phyloP scores from a whole-genome alignment of 2,329 filamentous ascomycete species.

The Pestalotiopsis fici region DNA sequence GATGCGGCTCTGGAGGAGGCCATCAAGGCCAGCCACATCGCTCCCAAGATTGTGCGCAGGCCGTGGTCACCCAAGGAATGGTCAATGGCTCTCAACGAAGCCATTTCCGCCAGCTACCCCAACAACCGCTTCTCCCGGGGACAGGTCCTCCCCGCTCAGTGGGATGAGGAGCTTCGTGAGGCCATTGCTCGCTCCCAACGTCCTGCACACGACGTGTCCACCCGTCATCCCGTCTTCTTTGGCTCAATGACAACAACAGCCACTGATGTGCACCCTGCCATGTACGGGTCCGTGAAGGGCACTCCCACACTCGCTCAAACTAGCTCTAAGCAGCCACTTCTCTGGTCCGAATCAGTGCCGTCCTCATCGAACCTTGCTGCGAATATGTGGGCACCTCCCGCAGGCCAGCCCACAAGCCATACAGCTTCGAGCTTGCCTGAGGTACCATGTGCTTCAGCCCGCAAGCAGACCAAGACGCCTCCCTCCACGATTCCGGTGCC shows the following conservation, averaged over 20 bases:
- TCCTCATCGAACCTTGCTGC: background rate
- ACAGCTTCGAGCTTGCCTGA: background rate
- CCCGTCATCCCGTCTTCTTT: slow-evolving; percentile 32
- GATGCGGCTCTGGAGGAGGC: slow-evolving; percentile 24
- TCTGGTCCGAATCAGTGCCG: slow-evolving; percentile 16
- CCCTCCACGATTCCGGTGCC: slow-evolving; percentile 10
- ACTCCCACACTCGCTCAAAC: background rate
- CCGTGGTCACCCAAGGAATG: slow-evolving; percentile 29
- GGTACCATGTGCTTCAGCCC: background rate
- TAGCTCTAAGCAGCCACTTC: slow-evolving; percentile 6
- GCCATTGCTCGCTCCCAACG: slow-evolving; percentile 19
- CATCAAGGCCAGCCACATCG: slow-evolving; percentile 19
- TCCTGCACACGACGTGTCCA: slow-evolving; percentile 25
- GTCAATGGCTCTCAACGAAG: slow-evolving; percentile 37
- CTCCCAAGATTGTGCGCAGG: slow-evolving; percentile 17
- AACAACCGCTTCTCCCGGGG: slow-evolving; percentile 19
- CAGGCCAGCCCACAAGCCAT: background rate
- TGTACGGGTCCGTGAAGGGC: slow-evolving; percentile 9
- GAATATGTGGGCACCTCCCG: slow-evolving; percentile 15
- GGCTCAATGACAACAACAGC: slow-evolving; percentile 23
- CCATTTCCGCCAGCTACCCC: slow-evolving; percentile 32
- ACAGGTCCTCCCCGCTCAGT: slow-evolving; percentile 19
- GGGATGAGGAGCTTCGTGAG: slow-evolving; percentile 22
- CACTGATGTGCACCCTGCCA: slow-evolving; percentile 24
- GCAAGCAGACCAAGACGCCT: slow-evolving; percentile 5